Conservation (phyloP, 768 basidiomycete species). For the Sporobolomyces pararoseus region DNA sequence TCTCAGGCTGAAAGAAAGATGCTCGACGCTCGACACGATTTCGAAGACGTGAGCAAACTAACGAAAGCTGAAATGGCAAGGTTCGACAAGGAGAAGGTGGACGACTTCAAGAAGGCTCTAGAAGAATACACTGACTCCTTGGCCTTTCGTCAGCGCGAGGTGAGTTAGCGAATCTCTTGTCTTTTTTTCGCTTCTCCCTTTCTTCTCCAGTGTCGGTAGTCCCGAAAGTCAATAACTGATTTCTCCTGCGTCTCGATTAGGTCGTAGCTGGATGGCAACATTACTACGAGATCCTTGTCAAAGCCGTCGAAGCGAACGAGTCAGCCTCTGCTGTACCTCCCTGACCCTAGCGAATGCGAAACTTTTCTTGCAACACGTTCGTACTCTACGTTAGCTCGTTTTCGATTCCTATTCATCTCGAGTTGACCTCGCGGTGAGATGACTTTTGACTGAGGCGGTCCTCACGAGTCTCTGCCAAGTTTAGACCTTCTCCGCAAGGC, state of each 20-base stretch:
- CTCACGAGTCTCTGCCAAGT: background rate
- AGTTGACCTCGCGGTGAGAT: background rate
- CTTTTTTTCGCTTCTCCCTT: background rate
- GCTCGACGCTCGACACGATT: conserved; percentile 78
- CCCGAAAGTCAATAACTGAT: too few species aligned
- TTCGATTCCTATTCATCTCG: too few species aligned
- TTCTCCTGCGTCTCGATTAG: too few species aligned
- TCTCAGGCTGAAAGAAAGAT: conserved; percentile 76
- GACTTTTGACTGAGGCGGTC: too few species aligned
- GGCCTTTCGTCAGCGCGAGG: conserved; percentile 74
- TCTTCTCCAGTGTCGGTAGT: too few species aligned
- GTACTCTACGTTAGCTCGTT: background rate
- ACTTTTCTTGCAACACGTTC: background rate
- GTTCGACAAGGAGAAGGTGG: conserved; percentile 88
- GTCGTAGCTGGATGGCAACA: conserved; percentile 34
- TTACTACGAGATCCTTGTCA: conserved; percentile 31
- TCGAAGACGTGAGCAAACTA: conserved; percentile 78
- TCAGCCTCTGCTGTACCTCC: background rate
- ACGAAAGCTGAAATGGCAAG: conserved; percentile 83
- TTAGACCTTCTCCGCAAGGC: background rate
- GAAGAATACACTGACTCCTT: conserved; percentile 81
- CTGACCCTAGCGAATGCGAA: too few species aligned
- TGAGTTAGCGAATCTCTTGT: conserved; percentile 15
- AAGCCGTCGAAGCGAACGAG: conserved; percentile 18
- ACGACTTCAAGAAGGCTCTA: conserved; percentile 82